Base-by-base conservation (phyloP, 2,329 filamentous ascomycete species). In the Tolypocladium cylindrosporum region DNA sequence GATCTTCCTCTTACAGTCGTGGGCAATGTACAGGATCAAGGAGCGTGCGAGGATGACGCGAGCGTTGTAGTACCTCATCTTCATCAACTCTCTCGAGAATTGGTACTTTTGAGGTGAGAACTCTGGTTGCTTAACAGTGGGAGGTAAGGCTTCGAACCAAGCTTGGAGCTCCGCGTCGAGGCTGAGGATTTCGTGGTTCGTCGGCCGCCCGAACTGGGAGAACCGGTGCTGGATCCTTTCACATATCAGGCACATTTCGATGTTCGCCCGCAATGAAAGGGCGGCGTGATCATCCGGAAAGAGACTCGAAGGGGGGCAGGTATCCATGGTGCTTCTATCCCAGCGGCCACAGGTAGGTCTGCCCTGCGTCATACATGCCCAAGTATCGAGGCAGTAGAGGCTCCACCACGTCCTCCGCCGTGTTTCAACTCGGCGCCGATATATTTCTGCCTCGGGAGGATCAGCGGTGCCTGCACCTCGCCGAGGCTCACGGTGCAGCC, bases 341-440 rank as follows among this genome's bases (percentile, higher is more conserved):
- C 67, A 68, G 11, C 64, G 63, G 39, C 65, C 68, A 55, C 89
- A 83, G 4, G 84, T 88, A 4, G 87, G 87, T 43, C 87, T 79
- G 1, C 87, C 87, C 62, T 89, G 79, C 1, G 86, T 89, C 39
- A 86, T 87, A 19, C 82, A 84, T 0, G 84, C 86, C 87, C 87
- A 90, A 0, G 87, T 88, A 67, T 90, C 88, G 27, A 91, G 76
- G 66, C 86, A 88, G 69, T 89, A 87, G 7, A 90, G 71, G 54
- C 81, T 87, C 87, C 87, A 90, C 87, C 88, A 91, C 4, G 88
- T 88, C 24, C 60, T 54, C n/a, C 57, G 41, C 39, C 59, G 55
- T 1, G 56, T 54, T 45, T 62, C 60, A 16, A 57, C 24, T 14
- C 56, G 56, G 9, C 42, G 42, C n/a, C 57, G 41, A 31, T 58